A percentile compares a stretch with the other conserved stretches of the same genome.
Evolutionary conservation across 805 yeast genomes (phyloP).

Genomic region (Schwanniomyces polymorphus): DNA sequence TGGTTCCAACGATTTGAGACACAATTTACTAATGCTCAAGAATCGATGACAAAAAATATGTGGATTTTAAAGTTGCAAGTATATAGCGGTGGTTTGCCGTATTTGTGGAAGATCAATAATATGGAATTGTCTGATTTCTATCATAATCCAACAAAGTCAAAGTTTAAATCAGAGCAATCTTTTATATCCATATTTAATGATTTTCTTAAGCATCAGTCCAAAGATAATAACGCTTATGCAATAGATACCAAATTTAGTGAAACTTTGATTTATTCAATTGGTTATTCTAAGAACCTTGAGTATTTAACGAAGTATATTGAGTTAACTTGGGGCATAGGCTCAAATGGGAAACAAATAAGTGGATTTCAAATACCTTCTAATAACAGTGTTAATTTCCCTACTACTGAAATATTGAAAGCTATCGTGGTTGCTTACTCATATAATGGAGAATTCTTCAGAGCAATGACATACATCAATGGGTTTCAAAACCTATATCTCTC

Average conservation of each 20-base stretch:
- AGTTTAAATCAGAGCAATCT: slow-evolving; percentile 14
- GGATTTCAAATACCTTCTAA: background rate
- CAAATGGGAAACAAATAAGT: slow-evolving; percentile 17
- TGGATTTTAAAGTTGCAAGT: slow-evolving; percentile 37
- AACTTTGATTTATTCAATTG: slow-evolving; percentile 34
- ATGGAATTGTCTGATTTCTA: slow-evolving; percentile 14
- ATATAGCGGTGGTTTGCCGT: slow-evolving; percentile 31
- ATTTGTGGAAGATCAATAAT: slow-evolving; percentile 27
- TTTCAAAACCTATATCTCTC: slow-evolving; percentile 32
- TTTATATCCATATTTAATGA: slow-evolving; percentile 25
- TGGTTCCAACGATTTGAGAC: slow-evolving; percentile 37
- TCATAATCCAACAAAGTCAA: slow-evolving; percentile 18
- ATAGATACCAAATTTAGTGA: slow-evolving; percentile 21
- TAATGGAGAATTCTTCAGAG: slow-evolving; percentile 28
- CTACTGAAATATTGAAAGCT: slow-evolving; percentile 22
- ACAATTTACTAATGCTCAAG: slow-evolving; percentile 13
- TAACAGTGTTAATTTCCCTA: slow-evolving; percentile 24
- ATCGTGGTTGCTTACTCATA: slow-evolving; percentile 32
- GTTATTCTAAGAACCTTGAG: slow-evolving; percentile 19
- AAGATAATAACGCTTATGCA: slow-evolving; percentile 1
- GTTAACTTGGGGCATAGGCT: slow-evolving; percentile 30
- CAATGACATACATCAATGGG: slow-evolving; percentile 33
- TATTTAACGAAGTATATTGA: slow-evolving; percentile 25
- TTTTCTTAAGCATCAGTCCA: slow-evolving; percentile 9
- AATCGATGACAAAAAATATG: slow-evolving; percentile 27